These are phyloP conservation scores for Chlorella vulgaris DNA, from an alignment of 139 green algal genomes.

Conservation along the genomic window DNA sequence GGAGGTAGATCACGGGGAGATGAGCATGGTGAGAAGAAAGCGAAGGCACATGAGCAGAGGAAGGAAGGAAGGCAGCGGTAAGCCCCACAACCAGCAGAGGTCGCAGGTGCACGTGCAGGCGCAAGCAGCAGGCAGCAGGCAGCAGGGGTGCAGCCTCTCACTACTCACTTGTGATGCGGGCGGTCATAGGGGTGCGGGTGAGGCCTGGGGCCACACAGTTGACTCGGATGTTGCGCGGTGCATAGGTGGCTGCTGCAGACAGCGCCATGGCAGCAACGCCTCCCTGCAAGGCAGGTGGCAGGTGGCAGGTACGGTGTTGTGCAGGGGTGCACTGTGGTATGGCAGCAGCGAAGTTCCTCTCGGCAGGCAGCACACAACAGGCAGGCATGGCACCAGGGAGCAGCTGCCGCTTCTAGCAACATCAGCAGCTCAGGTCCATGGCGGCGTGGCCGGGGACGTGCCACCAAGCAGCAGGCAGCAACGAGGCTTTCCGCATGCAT, in stretches of 20 bases:
- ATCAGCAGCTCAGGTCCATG: no score
- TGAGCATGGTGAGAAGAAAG: no score
- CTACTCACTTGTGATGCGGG: slow-evolving; percentile 53
- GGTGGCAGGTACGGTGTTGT: background rate
- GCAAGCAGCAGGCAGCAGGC: background rate
- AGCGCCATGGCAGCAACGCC: slow-evolving; percentile 67
- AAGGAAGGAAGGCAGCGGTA: background rate
- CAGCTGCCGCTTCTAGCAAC: no score
- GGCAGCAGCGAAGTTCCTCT: no score
- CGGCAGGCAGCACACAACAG: no score
- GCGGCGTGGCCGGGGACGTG: no score
- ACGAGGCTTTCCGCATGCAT: no score
- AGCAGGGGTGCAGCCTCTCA: background rate
- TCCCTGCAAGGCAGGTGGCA: slow-evolving; percentile 45
- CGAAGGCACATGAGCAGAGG: no score
- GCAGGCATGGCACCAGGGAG: no score
- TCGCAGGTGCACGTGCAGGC: background rate
- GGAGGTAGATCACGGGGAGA: background rate
- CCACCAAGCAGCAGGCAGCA: no score
- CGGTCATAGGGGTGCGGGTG: slow-evolving; percentile 56
- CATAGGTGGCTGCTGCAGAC: slow-evolving; percentile 75
- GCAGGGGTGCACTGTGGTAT: background rate
- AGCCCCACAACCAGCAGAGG: no score
- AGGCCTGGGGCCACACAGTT: slow-evolving; percentile 84
- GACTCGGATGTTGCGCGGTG: slow-evolving; percentile 72